Percentiles rank a stretch among this genome's conserved stretches.
These are phyloP conservation scores for Chaetomium strumarium DNA, from an alignment of 2,329 filamentous ascomycete genomes.

Conservation along the genomic window DNA sequence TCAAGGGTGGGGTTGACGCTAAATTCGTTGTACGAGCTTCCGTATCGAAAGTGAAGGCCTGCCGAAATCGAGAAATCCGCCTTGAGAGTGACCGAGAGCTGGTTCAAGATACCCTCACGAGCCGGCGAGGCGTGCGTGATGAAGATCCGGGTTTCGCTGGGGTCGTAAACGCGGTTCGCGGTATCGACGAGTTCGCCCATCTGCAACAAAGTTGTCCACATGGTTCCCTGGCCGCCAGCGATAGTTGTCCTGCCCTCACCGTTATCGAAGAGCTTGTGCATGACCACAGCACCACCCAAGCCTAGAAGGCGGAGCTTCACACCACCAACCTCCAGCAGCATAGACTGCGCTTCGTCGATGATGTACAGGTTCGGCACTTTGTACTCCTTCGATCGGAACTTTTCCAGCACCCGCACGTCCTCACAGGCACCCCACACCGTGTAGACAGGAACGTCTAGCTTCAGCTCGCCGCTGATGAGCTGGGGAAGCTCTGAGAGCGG, in stretches of 20 bases:
- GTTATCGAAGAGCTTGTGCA: conserved; percentile 99
- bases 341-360: conserved; percentile 95
- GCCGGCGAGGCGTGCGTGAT: conserved; percentile 96
- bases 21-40: conserved; percentile 99
- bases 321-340: conserved; percentile 88
- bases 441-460: conserved; percentile 93
- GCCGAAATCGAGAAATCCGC: conserved; percentile 98
- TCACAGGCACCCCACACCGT: conserved; percentile 99
- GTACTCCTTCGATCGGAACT: conserved; percentile 95
- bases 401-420: conserved; percentile 94
- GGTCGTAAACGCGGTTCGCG: conserved; percentile 95
- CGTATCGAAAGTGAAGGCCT: conserved; percentile 95
- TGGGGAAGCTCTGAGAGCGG: conserved; percentile 88
- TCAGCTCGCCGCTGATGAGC: conserved; percentile 81
- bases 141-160: conserved; percentile 93
- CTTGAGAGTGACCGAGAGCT: conserved; percentile 94
- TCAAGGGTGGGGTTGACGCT: conserved; percentile 97
- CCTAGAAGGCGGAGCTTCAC: conserved; percentile 93
- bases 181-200: conserved; percentile 98
- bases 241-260: conserved; percentile 97
- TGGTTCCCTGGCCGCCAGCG: conserved; percentile 94
- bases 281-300: conserved; percentile 91
- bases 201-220: conserved; percentile 98
- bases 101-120: conserved; percentile 92
- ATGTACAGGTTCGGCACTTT: conserved; percentile 97